phyloP scores from a whole-genome alignment of 1,284 basidiomycete species.

The Marasmius fiardii region DNA sequence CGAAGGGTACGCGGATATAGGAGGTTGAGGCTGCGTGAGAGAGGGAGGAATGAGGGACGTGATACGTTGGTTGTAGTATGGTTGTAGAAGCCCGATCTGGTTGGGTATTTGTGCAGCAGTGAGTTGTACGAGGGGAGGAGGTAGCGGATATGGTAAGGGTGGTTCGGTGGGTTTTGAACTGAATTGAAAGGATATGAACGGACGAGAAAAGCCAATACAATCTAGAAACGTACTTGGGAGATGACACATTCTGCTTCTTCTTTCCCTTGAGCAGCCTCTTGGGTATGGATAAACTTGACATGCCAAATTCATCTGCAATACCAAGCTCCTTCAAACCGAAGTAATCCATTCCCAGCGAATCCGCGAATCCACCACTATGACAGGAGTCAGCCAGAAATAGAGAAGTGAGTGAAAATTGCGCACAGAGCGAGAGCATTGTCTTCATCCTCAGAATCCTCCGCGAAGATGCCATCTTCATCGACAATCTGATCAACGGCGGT shows the following conservation, averaged over 20 bases:
- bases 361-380: constrained; percentile 80
- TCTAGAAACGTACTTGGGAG: constrained; percentile 42
- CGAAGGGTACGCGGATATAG: constrained; percentile 16
- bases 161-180: constrained; percentile 72
- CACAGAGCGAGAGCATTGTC: constrained; percentile 73
- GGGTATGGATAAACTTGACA: constrained; percentile 77
- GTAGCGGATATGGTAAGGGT: constrained; percentile 82
- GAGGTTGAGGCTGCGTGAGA: constrained; percentile 15
- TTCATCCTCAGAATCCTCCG: constrained; percentile 72
- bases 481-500: constrained; percentile 55
- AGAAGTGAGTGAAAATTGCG: constrained; percentile 19
- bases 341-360: constrained; percentile 90
- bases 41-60: constrained; percentile 28
- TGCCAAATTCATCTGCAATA: constrained; percentile 85
- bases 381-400: constrained; percentile 3
- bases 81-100: constrained; percentile 83
- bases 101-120: constrained; percentile 60
- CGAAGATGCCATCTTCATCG: constrained; percentile 81
- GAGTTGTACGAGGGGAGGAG: constrained; percentile 76
- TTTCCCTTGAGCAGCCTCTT: constrained; percentile 77
- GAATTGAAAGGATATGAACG: constrained; percentile 5
- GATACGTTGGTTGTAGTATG: constrained; percentile 70
- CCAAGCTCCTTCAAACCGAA: constrained; percentile 87
- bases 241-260: constrained; percentile 35
- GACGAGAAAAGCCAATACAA: constrained; percentile 7